Base-by-base conservation (phyloP, 2,329 filamentous ascomycete genomes). In the Neospermospora avenae region DNA sequence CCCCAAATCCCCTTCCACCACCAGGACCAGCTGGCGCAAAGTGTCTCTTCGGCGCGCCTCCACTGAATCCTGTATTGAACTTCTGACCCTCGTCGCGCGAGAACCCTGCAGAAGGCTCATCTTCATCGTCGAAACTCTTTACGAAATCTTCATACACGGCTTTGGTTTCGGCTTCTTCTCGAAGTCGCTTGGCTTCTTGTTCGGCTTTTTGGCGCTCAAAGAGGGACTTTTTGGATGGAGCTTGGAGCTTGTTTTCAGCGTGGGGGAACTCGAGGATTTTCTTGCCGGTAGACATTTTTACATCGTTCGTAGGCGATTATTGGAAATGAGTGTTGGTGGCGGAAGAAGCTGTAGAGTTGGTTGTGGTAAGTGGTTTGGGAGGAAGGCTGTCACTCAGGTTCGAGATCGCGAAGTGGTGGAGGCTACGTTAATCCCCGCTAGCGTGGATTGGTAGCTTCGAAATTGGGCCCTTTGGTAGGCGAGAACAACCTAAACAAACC, bases 181-280 rank as follows among this genome's bases (percentile, higher is more conserved):
- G 84, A 67, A 84, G 82, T 61, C 90, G 87, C 77, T 96, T 96
- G 24, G 91, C 91, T 78, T 96, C 91, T 59, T 90, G 90, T 73
- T 96, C 91, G 61, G 90, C 90, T 74, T 90, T 91, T 74, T 96
- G 90, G 68, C 88, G 87, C 77, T 96, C 93, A 73, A 96, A 96
- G 25, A 89, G 82, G 20, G 91, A 96, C 72, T 95, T 90, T 75
- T 93, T 95, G 63, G 87, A 82, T 0, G 90, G 86, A 52, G 90
- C 90, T 58, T 88, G 84, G 54, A 95, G 85, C 75, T 96, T 96
- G 55, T 86, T 83, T 59, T 88, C 84, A 61, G 90, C 81, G 69
- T 91, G 84, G 14, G 90, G 87, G 70, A 93, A 93, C 57, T 72
- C 70, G 24, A 60, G 52, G 34, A 73, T 67, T 56, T 72, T 70